phyloP scores from a whole-genome alignment of 371 early-diverging fungal genomes.

The Mucor irregularis region DNA sequence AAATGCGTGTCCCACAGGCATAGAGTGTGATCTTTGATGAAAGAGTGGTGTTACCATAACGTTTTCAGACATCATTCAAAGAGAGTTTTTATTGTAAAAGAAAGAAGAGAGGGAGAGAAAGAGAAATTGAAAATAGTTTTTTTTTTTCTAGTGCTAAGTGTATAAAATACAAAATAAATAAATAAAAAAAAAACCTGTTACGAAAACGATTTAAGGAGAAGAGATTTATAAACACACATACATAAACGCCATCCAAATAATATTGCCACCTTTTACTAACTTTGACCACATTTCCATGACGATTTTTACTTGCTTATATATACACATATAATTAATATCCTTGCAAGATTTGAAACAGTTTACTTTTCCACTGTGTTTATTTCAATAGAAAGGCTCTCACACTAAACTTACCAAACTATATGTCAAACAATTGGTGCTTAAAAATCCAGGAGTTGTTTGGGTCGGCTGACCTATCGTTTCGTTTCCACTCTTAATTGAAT shows the following conservation, averaged over 20 bases:
- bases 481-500: too few relatives aligned
- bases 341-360: too few relatives aligned
- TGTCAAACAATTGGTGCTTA: too few relatives aligned
- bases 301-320: too few relatives aligned
- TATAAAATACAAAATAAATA: not conserved
- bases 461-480: too few relatives aligned
- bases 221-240: too few relatives aligned
- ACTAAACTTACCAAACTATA: too few relatives aligned
- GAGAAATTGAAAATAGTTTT: not conserved
- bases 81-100: not conserved
- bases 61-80: constrained; percentile 31
- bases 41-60: constrained; percentile 21
- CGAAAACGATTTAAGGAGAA: constrained; percentile 16
- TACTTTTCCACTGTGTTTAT: too few relatives aligned
- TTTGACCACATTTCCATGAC: too few relatives aligned
- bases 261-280: not conserved
- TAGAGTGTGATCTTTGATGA: constrained; percentile 27
- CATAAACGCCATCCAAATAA: not conserved
- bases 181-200: constrained; percentile 19
- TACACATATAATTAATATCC: too few relatives aligned
- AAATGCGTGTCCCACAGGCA: constrained; percentile 24
- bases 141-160: not conserved
- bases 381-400: too few relatives aligned
- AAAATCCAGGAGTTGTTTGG: too few relatives aligned
- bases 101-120: constrained; percentile 4